Percentiles rank a stretch among this genome's conserved stretches.
Evolutionary conservation across 495 filamentous ascomycete species (phyloP).

Genomic region (Mytilinidion resinicola): DNA sequence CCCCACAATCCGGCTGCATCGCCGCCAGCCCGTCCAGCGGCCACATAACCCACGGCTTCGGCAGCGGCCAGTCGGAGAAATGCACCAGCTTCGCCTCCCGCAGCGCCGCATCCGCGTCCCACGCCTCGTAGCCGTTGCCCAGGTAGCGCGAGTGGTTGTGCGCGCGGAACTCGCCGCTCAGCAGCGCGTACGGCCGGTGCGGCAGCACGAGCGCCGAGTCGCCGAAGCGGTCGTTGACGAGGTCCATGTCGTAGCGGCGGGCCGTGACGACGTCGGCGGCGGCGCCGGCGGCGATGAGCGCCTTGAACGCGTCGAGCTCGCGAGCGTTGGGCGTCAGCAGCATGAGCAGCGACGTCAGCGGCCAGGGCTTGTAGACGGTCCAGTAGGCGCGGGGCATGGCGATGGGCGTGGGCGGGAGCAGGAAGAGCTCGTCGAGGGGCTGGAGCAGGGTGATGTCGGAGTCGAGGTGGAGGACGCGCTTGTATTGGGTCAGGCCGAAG

Average conservation of each 20-base stretch:
- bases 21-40: slow-evolving; percentile 47
- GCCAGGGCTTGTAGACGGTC: slow-evolving; percentile 21
- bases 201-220: slow-evolving; percentile 66
- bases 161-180: slow-evolving; percentile 64
- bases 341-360: slow-evolving; percentile 33
- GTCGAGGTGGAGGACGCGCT: slow-evolving; percentile 36
- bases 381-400: slow-evolving; percentile 38
- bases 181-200: slow-evolving; percentile 63
- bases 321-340: slow-evolving; percentile 28
- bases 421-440: slow-evolving; percentile 37
- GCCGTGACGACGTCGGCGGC: slow-evolving; percentile 5
- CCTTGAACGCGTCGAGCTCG: slow-evolving; percentile 28
- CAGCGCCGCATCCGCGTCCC: slow-evolving; percentile 59
- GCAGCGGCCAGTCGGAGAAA: slow-evolving; percentile 75
- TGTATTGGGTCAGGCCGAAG: slow-evolving; percentile 32
- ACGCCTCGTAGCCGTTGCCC: slow-evolving; percentile 55
- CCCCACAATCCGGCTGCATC: slow-evolving; percentile 55
- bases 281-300: slow-evolving; percentile 21
- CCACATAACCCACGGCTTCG: slow-evolving; percentile 72
- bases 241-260: slow-evolving; percentile 43
- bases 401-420: slow-evolving; percentile 32
- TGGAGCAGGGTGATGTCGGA: slow-evolving; percentile 34
- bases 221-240: slow-evolving; percentile 64
- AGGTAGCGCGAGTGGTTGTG: slow-evolving; percentile 55
- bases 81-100: slow-evolving; percentile 70